Evolutionary conservation across 2,329 filamentous ascomycete genomes (phyloP).

Genomic region (Dactylellina haptotyla): DNA sequence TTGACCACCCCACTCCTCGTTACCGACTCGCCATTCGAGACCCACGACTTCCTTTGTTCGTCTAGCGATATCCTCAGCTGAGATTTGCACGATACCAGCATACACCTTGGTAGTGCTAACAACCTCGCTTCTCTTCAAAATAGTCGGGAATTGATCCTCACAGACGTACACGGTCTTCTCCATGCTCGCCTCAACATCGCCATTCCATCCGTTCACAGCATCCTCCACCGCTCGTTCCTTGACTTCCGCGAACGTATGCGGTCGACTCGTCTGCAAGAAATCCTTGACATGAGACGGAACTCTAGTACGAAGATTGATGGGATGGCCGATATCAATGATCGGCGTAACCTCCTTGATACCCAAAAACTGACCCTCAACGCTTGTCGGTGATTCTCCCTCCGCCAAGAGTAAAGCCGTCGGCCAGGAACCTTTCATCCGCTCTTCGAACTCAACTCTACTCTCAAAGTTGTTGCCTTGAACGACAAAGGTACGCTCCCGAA

Average conservation of each 20-base stretch:
- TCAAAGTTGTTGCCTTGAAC: conserved; percentile 85
- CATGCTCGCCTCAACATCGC: conserved; percentile 54
- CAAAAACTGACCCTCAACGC: conserved; percentile 89
- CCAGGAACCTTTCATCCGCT: conserved; percentile 90
- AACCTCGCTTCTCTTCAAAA: conserved; percentile 87
- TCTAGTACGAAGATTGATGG: conserved; percentile 86
- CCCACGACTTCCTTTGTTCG: conserved; percentile 86
- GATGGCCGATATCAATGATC: conserved; percentile 82
- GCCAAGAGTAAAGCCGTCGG: conserved; percentile 84
- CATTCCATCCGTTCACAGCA: conserved; percentile 52
- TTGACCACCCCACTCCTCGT: conserved; percentile 73
- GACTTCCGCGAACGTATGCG: conserved; percentile 55
- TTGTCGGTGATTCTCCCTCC: conserved; percentile 74
- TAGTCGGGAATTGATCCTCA: conserved; percentile 87
- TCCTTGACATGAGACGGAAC: conserved; percentile 86
- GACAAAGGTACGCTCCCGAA: conserved; percentile 91
- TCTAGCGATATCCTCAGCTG: conserved; percentile 85
- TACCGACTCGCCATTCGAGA: conserved; percentile 77
- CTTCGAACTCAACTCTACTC: conserved; percentile 81
- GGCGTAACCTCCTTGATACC: conserved; percentile 82
- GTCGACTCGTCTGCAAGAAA: conserved; percentile 70
- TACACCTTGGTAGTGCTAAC: conserved; percentile 73
- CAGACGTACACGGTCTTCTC: conserved; percentile 86
- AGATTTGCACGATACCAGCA: conserved; percentile 82
- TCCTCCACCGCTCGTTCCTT: conserved; percentile 42